phyloP scores from a whole-genome alignment of 2,329 filamentous ascomycete genomes.

The Stylonectria norvegica region DNA sequence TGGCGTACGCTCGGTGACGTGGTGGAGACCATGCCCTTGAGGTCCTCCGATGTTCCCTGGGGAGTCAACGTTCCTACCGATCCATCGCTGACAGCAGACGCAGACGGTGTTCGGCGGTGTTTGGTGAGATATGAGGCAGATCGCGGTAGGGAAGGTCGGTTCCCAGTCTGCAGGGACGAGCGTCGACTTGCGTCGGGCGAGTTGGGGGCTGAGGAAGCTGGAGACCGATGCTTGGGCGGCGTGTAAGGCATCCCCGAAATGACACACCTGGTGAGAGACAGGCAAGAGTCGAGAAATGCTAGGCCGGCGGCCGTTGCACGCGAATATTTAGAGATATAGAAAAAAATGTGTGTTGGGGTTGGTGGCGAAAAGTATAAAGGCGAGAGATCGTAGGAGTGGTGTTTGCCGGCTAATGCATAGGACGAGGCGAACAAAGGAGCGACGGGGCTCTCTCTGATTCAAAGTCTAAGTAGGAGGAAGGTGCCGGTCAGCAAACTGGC shows the following conservation, averaged over 20 bases:
- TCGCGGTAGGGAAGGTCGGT: conserved; percentile 55
- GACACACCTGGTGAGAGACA: conserved; percentile 18
- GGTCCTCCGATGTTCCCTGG: conserved; percentile 48
- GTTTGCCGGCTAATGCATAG: conserved; percentile 21
- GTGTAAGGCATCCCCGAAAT: conserved; percentile 77
- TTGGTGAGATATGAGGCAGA: conserved; percentile 64
- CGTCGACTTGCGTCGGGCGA: conserved; percentile 58
- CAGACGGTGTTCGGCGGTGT: conserved; percentile 58
- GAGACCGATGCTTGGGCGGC: conserved; percentile 67
- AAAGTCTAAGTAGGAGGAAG: conserved; percentile 19
- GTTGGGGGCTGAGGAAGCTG: conserved; percentile 54
- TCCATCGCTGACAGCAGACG: conserved; percentile 26
- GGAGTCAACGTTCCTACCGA: conserved; percentile 41
- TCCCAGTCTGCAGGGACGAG: conserved; percentile 51
- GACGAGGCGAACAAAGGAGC: conserved; percentile 10
- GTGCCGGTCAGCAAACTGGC: conserved; percentile 22
- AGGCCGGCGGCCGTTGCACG: conserved; percentile 19
- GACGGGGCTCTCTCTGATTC: conserved; percentile 14
- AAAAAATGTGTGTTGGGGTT: background rate
- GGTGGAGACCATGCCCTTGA: conserved; percentile 39
- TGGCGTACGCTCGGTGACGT: conserved; percentile 61
- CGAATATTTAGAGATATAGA: conserved; percentile 7
- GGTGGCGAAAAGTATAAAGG: conserved; percentile 7
- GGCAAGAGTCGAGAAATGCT: conserved; percentile 7
- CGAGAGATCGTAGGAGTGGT: conserved; percentile 8